phyloP scores from a whole-genome alignment of 306 rosid species.

The Calophaca sinica region DNA sequence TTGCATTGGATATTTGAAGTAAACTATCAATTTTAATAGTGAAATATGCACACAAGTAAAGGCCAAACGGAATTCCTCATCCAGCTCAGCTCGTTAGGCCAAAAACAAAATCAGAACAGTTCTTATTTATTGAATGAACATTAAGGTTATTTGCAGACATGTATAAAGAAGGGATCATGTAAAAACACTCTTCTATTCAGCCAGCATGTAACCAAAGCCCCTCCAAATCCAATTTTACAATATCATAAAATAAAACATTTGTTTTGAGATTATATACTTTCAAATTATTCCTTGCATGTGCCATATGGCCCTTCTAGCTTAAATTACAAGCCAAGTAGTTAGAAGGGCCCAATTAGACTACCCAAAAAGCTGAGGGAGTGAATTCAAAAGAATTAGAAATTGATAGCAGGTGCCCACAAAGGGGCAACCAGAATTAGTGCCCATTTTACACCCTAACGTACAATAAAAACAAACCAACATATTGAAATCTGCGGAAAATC shows the following conservation, averaged over 20 bases:
- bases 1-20: no score
- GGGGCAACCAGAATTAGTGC: neutral
- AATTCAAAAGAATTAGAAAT: neutral
- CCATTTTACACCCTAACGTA: constrained; percentile 7
- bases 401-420: neutral
- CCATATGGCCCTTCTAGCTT: neutral
- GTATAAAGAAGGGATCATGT: neutral
- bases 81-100: neutral
- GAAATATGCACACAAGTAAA: no score
- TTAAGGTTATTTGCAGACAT: neutral
- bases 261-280: no score
- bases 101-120: neutral
- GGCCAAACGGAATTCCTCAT: no score
- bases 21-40: no score
- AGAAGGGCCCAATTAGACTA: neutral
- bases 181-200: neutral
- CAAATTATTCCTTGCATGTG: neutral
- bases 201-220: neutral
- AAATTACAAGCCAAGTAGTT: constrained; percentile 14
- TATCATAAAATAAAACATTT: constrained; percentile 3
- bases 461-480: neutral
- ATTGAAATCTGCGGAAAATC: neutral
- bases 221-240: neutral
- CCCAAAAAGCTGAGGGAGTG: neutral
- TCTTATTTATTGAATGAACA: neutral